Evolutionary conservation across 179 eudicot species (phyloP).

Genomic region (Vitellaria paradoxa): DNA sequence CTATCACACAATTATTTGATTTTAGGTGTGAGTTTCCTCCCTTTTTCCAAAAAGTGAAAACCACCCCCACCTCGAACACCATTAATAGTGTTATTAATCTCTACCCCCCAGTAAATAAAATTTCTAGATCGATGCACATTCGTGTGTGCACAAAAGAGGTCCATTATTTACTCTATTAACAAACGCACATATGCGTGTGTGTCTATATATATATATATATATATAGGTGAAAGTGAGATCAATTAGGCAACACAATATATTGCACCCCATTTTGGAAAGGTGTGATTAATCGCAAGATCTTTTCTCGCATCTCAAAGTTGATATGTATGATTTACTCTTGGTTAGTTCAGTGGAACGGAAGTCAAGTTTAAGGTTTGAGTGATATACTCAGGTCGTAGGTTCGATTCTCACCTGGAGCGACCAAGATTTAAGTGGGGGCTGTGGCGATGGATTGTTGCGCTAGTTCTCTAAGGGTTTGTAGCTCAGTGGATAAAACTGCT

Average conservation of each 20-base stretch:
- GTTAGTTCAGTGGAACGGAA: too few relatives aligned
- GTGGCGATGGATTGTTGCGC: too few relatives aligned
- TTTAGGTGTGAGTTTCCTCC: conserved; percentile 7
- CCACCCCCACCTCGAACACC: background rate
- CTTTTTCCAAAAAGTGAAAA: background rate
- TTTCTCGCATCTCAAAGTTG: background rate
- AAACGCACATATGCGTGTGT: background rate
- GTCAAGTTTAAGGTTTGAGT: too few relatives aligned
- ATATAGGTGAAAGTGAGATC: background rate
- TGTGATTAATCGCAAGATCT: background rate
- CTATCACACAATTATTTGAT: background rate
- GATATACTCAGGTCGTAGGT: too few relatives aligned
- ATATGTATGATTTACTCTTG: too few relatives aligned
- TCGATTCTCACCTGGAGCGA: too few relatives aligned
- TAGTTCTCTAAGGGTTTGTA: too few relatives aligned
- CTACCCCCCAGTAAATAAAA: background rate
- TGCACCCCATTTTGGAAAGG: background rate
- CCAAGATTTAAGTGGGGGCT: too few relatives aligned
- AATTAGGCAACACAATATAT: background rate
- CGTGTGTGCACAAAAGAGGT: background rate
- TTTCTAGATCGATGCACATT: background rate
- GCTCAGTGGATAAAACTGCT: too few relatives aligned
- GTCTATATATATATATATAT: background rate
- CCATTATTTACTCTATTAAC: background rate
- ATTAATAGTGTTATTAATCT: background rate